Evolutionary conservation across 2,329 filamentous ascomycete genomes (phyloP), one percentile per base, ranked within the genome.

Genomic region (Neophaeococcomyces aloes): DNA sequence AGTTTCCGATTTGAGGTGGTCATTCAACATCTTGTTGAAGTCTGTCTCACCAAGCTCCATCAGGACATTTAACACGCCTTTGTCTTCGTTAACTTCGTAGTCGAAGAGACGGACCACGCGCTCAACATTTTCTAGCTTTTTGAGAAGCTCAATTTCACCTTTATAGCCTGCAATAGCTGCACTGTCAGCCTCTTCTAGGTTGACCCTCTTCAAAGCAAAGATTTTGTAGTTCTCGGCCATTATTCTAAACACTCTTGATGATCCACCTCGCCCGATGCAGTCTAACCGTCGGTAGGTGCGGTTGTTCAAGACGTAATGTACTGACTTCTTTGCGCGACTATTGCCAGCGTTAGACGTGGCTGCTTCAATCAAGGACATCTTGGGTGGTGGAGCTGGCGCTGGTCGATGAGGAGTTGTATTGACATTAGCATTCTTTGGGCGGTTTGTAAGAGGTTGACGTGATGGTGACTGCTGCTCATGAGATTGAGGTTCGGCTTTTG

Each of bases 1-100:
- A 42, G 83, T 77, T 48, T 87, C 81, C 0, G 72, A 75, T 56
- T 80, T 85, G 56, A 85, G 69, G 7, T 80, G 78, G 51, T 80
- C 76, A 29, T 79, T 81, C 51, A 98, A 74, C 42, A 96, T 79
- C 44, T 82, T 86, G 59, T 93, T 84, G 57, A 98, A 75, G 62
- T 98, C 91, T 17, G 89, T 78, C 65, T 98, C 91, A 52, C 91
- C 91, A 60, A 94, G 84, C 66, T 98, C 91, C 88, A 98, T 94
- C 47, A 98, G 78, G 61, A 98, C 76, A 57, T 81, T 89, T 45
- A 98, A 76, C 51, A 83, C 78, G 53, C 93, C 81, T 64, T 94
- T 94, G 56, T 91, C 85, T 40, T 86, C 79, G 59, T 96, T 96
- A 59, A 96, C 74, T 63, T 98, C 89, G 67, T 81, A 94, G 62